A percentile compares a stretch with the other conserved stretches of the same genome.
These are phyloP conservation scores for Circinella minor DNA, from an alignment of 371 early-diverging fungal genomes.

Conservation along the genomic window DNA sequence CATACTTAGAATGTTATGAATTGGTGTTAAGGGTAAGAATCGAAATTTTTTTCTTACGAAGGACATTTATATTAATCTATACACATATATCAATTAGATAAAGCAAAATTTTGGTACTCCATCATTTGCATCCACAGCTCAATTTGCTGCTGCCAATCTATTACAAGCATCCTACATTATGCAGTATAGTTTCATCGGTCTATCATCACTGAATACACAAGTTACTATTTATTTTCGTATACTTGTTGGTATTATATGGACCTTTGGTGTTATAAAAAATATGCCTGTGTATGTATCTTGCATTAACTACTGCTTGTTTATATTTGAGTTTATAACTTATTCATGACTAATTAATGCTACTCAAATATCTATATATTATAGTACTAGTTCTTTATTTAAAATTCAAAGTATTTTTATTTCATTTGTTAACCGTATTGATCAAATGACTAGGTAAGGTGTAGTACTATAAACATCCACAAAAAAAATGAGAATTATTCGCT, in stretches of 20 bases:
- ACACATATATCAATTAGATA: conserved; percentile 15
- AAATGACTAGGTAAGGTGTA: conserved; percentile 29
- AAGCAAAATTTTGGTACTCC: conserved; percentile 49
- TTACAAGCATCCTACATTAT: conserved; percentile 60
- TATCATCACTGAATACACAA: conserved; percentile 45
- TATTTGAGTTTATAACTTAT: too few species aligned
- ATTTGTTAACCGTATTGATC: conserved; percentile 36
- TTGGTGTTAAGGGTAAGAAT: conserved; percentile 34
- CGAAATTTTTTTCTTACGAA: too few species aligned
- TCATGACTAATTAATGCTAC: too few species aligned
- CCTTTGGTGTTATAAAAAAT: conserved; percentile 58
- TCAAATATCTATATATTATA: background rate
- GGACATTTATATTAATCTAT: too few species aligned
- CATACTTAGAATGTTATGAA: conserved; percentile 58
- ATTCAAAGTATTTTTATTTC: conserved; percentile 40
- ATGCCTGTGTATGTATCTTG: conserved; percentile 38
- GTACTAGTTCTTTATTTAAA: background rate
- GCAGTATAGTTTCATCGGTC: conserved; percentile 69
- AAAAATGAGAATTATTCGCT: too few species aligned
- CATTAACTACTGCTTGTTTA: too few species aligned
- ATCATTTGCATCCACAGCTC: conserved; percentile 47
- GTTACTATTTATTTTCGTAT: conserved; percentile 55
- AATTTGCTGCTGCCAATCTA: conserved; percentile 44
- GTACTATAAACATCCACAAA: background rate
- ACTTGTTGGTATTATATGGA: conserved; percentile 58